Evolutionary conservation across 805 yeast genomes (phyloP), one percentile per base, ranked within the genome.

Genomic region (Tetrapisispora phaffii): DNA sequence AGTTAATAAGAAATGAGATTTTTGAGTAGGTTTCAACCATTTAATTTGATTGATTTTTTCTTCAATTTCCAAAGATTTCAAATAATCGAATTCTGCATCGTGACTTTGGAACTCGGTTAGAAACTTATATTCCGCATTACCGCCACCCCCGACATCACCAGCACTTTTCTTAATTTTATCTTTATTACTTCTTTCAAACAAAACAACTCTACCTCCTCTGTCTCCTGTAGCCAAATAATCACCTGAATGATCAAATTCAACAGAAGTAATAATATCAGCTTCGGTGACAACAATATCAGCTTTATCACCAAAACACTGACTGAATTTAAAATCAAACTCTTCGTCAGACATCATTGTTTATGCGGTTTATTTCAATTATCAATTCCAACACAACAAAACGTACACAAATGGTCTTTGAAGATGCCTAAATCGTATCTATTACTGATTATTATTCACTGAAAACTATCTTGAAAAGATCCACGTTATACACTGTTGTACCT

Each of bases 251-350:
- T 93, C 96, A 59, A 93, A 93, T 68, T 93, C 97, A 34, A 93
- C 97, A 2, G 98, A 86, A 17, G 96, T 85, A 50, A 93, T 93
- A 60, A 93, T 89, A 65, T 93, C 99, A 4, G 97, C 96, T 61
- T 89, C 97, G 2, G 96, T 88, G 58, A 89, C 86, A 53, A 90
- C 97, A 47, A 89, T 83, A 64, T 93, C 99, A 40, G 96, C 96
- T 66, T 94, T 93, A 66, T 93, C 98, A 52, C 99, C 99, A 73
- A 93, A 93, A 66, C 99, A 93, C 66, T 89, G 97, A 56, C 95
- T 84, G 65, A 89, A 89, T 66, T 86, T 87, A 51, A 70, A 68
- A 53, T 67, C 67, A 50, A 61, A 67, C 46, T 64, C 58, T 49
- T 60, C 63, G 41, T 62, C 59, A 20, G 65, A 50, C 68, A 63